A percentile compares a stretch with the other conserved stretches of the same genome.
These are phyloP conservation scores for Brassica carinata DNA, from an alignment of 345 rosid species.

Conservation along the genomic window DNA sequence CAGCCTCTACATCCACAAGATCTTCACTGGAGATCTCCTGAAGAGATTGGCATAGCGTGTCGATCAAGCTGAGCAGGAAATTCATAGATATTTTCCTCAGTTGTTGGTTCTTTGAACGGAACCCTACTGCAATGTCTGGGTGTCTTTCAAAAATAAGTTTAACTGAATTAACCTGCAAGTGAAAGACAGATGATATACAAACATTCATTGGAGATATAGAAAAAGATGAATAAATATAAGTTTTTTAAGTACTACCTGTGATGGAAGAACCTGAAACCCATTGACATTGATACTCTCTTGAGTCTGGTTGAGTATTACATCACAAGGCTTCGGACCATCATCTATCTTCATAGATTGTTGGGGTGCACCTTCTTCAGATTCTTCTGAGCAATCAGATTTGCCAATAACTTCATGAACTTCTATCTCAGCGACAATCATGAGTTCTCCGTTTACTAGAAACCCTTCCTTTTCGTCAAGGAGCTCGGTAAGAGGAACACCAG, in stretches of 20 bases:
- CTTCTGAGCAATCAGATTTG: neutral
- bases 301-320: neutral
- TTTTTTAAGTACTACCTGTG: neutral
- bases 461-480: neutral
- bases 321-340: neutral
- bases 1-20: neutral
- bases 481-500: neutral
- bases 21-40: slow-evolving; percentile 2
- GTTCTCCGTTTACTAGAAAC: slow-evolving; percentile 53
- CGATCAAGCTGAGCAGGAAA: neutral
- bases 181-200: neutral
- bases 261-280: slow-evolving; percentile 7
- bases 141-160: slow-evolving; percentile 15
- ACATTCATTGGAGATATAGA: neutral
- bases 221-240: neutral
- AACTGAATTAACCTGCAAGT: slow-evolving; percentile 4
- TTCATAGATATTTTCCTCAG: neutral
- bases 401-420: neutral
- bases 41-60: slow-evolving; percentile 12
- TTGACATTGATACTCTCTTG: neutral
- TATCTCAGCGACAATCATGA: slow-evolving; percentile 69
- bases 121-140: slow-evolving; percentile 13
- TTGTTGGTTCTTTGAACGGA: neutral
- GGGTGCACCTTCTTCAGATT: neutral
- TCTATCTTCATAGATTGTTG: neutral